Conservation (phyloP, 2,329 filamentous ascomycete genomes). For the Ophiocordyceps polyrhachis-furcata region DNA sequence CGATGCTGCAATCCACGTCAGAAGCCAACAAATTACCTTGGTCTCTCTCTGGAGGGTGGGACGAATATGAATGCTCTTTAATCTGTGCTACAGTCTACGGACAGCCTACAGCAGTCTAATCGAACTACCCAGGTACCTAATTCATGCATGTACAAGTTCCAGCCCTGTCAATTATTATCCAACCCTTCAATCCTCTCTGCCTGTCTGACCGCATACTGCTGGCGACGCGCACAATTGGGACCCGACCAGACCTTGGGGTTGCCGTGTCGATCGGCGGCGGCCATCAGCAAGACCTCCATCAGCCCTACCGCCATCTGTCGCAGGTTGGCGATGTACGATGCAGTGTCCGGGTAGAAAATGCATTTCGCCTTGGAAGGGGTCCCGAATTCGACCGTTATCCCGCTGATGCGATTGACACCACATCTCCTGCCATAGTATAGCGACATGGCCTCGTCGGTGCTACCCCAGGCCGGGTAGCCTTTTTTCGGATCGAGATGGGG, state of each 20-base stretch:
- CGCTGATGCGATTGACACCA: slow-evolving; percentile 19
- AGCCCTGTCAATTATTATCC: too few species aligned
- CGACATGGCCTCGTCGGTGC: slow-evolving; percentile 26
- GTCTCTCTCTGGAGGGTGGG: too few species aligned
- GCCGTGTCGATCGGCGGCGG: slow-evolving; percentile 5
- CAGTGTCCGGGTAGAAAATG: slow-evolving; percentile 25
- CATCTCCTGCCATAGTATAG: slow-evolving; percentile 19
- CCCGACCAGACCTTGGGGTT: neutral
- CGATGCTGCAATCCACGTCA: too few species aligned
- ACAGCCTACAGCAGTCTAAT: too few species aligned
- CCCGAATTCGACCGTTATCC: slow-evolving; percentile 29
- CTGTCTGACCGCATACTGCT: neutral
- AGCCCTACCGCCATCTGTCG: slow-evolving; percentile 25
- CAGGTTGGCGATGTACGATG: slow-evolving; percentile 23
- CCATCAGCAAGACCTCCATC: slow-evolving; percentile 24
- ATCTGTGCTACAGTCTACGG: too few species aligned
- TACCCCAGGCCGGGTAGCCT: slow-evolving; percentile 2
- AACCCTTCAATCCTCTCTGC: too few species aligned
- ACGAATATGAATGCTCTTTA: too few species aligned
- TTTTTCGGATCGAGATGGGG: neutral
- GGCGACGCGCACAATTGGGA: neutral
- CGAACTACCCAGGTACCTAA: too few species aligned
- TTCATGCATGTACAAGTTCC: too few species aligned
- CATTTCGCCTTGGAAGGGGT: slow-evolving; percentile 7
- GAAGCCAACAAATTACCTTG: too few species aligned